A percentile compares a stretch with the other conserved stretches of the same genome.
These are phyloP conservation scores for Stenogyne calaminthoides DNA, from an alignment of 305 asterid species.

Conservation along the genomic window DNA sequence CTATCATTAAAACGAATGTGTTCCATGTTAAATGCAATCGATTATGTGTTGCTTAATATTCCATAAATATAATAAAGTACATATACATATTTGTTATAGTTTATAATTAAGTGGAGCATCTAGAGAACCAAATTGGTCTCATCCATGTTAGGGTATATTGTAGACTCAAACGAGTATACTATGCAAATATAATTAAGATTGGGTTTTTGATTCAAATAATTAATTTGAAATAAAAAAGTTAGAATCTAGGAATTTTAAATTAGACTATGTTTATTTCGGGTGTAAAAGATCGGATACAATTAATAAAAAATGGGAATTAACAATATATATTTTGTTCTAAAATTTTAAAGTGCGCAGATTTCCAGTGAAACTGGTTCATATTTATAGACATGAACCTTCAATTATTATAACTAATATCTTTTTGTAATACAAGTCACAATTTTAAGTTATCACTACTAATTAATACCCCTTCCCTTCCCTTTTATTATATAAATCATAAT, in stretches of 20 bases:
- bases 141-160: not conserved
- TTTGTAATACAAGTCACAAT: too few species aligned
- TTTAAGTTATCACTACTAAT: too few species aligned
- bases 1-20: conserved; percentile 8
- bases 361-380: too few species aligned
- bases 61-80: not conserved
- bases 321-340: too few species aligned
- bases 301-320: not conserved
- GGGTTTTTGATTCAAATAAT: not conserved
- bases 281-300: not conserved
- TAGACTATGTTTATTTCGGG: not conserved
- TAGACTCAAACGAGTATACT: not conserved
- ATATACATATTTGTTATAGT: not conserved
- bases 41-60: not conserved
- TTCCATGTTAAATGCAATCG: not conserved
- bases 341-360: too few species aligned
- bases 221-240: not conserved
- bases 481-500: too few species aligned
- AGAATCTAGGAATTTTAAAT: not conserved
- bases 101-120: not conserved
- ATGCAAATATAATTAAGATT: not conserved
- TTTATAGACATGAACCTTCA: too few species aligned
- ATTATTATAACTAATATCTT: too few species aligned
- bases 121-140: not conserved
- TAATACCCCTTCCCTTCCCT: too few species aligned